Base-by-base conservation (phyloP, 2,329 filamentous ascomycete species). In the Colletotrichum tropicicola region DNA sequence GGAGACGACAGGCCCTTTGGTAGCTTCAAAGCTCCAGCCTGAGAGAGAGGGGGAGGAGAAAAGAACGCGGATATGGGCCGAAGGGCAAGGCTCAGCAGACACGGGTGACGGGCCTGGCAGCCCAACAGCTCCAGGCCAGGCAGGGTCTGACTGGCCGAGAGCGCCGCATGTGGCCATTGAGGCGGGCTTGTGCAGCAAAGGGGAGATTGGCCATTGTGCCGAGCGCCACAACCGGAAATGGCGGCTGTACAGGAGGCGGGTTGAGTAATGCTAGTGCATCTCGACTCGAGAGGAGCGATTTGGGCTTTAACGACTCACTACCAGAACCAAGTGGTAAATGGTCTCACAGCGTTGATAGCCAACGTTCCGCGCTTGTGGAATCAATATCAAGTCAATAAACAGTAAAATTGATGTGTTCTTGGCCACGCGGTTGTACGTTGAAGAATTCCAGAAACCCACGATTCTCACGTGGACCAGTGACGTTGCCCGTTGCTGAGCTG, bases 21-120 rank as follows among this genome's bases (percentile, higher is more conserved):
- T 87, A 84, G 85, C 86, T 88, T 88, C 79, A 88, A 87, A 87
- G 85, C 85, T 87, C 85, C 85, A 87, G 84, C 83, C 85, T 84
- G 75, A 70, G 67, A 74, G 74, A 72, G 70, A 75, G 62, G 43
- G 53, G 55, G 47, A 66, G 19, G 56, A 65, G 45, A 62, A 35
- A 47, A 47, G 59, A 55, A 59, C 30, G 49, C 41, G 56, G 54
- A 58, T 19, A 53, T 39, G 49, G 52, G 64, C 59, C 48, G 49
- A 65, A 53, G 53, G 48, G 41, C 30, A 52, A 56, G 48, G 57
- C 39, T 45, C 39, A 56, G 65, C 54, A 51, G 55, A 41, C 49
- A 51, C 30, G 37, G 45, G 30, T 56, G 30, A 61, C 51, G 41
- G 28, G 41, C 32, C 51, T 52, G 52, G 51, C 39, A 41, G 65